Conservation (phyloP, 345 rosid species). For the Aurinia saxatilis region DNA sequence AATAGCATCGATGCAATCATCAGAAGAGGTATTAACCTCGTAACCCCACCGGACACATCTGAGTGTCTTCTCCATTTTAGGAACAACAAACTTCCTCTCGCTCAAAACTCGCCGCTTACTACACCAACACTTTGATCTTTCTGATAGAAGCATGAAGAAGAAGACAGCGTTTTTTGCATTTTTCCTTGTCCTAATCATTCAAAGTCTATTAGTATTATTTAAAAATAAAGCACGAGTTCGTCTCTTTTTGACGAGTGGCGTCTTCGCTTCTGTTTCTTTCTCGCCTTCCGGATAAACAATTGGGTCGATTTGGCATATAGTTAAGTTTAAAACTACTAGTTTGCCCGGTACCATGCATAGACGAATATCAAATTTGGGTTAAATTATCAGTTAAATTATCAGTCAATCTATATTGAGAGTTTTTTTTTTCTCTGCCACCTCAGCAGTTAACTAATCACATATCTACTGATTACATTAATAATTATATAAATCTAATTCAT, state of each 20-base stretch:
- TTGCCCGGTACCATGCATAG: no score
- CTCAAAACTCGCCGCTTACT: not conserved
- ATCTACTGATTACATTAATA: no score
- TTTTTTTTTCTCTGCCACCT: no score
- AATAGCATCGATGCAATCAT: constrained; percentile 61
- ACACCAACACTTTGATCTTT: not conserved
- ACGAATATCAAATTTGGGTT: no score
- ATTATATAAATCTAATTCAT: no score
- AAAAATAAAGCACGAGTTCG: not conserved
- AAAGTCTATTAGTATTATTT: not conserved
- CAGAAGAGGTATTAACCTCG: constrained; percentile 51
- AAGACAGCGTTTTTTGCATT: not conserved
- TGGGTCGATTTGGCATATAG: no score
- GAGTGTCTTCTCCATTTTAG: constrained; percentile 37
- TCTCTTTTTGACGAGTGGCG: not conserved
- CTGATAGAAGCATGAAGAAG: not conserved
- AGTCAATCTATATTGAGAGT: no score
- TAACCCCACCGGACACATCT: constrained; percentile 77
- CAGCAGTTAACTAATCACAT: no score
- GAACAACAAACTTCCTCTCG: not conserved
- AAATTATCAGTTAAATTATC: no score
- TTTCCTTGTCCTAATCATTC: constrained; percentile 3
- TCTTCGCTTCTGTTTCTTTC: no score
- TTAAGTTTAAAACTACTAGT: no score
- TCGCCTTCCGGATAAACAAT: no score